Evolutionary conservation across 176 grass and related monocot species (phyloP).

Genomic region (Avena eriantha): DNA sequence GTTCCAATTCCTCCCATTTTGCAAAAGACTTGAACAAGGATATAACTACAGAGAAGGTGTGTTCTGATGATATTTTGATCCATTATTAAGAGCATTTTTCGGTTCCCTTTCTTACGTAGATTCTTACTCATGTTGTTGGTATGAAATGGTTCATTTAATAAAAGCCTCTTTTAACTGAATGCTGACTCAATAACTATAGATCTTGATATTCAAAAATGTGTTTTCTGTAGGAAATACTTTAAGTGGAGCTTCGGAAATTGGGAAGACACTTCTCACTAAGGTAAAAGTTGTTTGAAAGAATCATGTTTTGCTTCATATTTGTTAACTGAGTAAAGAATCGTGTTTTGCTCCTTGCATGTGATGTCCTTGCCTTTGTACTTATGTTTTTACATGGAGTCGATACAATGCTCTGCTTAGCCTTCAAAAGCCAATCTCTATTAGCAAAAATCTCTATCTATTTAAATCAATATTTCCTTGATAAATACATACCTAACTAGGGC

Average conservation of each 20-base stretch:
- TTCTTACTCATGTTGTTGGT: background rate
- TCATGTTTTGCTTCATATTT: conserved; percentile 35
- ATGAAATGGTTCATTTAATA: background rate
- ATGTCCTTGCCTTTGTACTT: background rate
- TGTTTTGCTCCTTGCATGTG: background rate
- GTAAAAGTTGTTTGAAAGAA: conserved; percentile 48
- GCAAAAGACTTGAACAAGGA: conserved; percentile 96
- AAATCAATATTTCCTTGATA: conserved; percentile 29
- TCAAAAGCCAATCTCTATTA: background rate
- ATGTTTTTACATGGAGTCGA: background rate
- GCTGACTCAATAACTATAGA: conserved; percentile 16
- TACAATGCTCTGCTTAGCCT: conserved; percentile 1
- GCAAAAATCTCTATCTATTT: conserved; percentile 14
- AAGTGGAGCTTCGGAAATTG: conserved; percentile 89
- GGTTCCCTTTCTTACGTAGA: conserved; percentile 12
- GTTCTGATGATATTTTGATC: conserved; percentile 25
- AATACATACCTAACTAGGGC: conserved; percentile 31
- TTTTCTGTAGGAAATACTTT: conserved; percentile 81
- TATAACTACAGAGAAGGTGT: conserved; percentile 92
- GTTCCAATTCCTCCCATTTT: conserved; percentile 77
- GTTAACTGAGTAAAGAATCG: background rate
- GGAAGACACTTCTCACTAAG: conserved; percentile 94
- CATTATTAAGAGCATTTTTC: background rate
- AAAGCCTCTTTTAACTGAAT: background rate
- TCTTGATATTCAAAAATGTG: conserved; percentile 30